Evolutionary conservation across 2,329 filamentous ascomycete genomes (phyloP).

Genomic region (Diaporthe destruens): DNA sequence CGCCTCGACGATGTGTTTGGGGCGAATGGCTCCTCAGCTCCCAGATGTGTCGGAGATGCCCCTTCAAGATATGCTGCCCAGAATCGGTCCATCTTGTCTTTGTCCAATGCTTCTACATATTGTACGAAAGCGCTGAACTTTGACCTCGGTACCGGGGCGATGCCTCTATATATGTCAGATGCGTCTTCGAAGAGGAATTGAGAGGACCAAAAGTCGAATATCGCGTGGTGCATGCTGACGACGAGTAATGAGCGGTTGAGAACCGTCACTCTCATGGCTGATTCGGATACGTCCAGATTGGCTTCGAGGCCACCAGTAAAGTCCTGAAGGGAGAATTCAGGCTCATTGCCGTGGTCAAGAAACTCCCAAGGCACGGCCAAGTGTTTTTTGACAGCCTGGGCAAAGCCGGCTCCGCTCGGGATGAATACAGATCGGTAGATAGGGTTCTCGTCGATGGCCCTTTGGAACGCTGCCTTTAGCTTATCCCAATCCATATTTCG

Average conservation of each 20-base stretch:
- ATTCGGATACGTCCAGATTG: slow-evolving; percentile 38
- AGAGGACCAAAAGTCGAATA: slow-evolving; percentile 47
- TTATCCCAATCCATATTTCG: too few relatives aligned
- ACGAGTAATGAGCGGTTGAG: slow-evolving; percentile 42
- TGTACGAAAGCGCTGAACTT: background rate
- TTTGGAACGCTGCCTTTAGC: too few relatives aligned
- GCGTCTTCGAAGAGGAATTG: slow-evolving; percentile 45
- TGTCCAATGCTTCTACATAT: slow-evolving; percentile 8
- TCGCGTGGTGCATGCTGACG: slow-evolving; percentile 46
- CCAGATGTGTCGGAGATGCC: slow-evolving; percentile 26
- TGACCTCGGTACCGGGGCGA: background rate
- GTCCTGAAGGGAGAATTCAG: slow-evolving; percentile 23
- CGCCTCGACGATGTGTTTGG: too few relatives aligned
- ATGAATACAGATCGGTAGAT: too few relatives aligned
- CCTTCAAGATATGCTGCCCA: slow-evolving; percentile 37
- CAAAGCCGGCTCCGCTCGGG: too few relatives aligned
- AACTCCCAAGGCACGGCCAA: too few relatives aligned
- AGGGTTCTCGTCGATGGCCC: too few relatives aligned
- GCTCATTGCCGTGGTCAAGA: too few relatives aligned
- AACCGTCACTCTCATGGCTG: slow-evolving; percentile 40
- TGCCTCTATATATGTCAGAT: slow-evolving; percentile 22
- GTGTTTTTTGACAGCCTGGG: too few relatives aligned
- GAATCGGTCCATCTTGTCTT: slow-evolving; percentile 17
- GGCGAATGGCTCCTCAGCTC: background rate
- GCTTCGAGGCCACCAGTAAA: slow-evolving; percentile 31